Percentiles rank a stretch among this genome's conserved stretches.
These are phyloP conservation scores for Colletotrichum sp. DNA, from an alignment of 2,329 filamentous ascomycete species.

Conservation along the genomic window DNA sequence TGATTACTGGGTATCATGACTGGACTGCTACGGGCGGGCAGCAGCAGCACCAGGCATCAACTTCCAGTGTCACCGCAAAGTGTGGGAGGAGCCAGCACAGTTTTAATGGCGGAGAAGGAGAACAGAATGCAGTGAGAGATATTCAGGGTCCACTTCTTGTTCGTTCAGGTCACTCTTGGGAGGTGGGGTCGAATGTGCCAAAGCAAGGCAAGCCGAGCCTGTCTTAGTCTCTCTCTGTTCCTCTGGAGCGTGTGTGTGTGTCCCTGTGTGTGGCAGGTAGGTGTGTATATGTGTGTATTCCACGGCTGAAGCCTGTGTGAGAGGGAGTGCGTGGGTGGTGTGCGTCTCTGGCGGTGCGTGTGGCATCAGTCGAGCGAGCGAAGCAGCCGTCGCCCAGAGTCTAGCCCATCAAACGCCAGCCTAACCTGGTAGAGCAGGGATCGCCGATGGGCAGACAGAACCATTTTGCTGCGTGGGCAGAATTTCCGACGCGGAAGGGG, in stretches of 20 bases:
- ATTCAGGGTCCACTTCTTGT: constrained; percentile 20
- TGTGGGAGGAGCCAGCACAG: constrained; percentile 16
- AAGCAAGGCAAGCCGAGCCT: constrained; percentile 6
- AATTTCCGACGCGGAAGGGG: constrained; percentile 10
- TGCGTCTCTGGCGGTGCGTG: not conserved
- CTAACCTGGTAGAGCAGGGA: constrained; percentile 14
- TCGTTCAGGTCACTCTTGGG: not conserved
- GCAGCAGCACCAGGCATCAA: constrained; percentile 6
- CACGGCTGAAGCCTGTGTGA: not conserved
- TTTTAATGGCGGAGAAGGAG: constrained; percentile 19
- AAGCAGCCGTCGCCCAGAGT: constrained; percentile 3
- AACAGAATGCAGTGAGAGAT: constrained; percentile 8
- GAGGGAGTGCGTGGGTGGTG: not conserved
- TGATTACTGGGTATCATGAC: constrained; percentile 13
- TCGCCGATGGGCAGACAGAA: constrained; percentile 7
- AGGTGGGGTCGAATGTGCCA: constrained; percentile 16
- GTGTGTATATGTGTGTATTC: not conserved
- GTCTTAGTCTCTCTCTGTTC: constrained; percentile 5
- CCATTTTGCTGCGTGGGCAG: constrained; percentile 19
- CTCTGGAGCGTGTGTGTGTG: not conserved
- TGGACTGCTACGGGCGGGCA: not conserved
- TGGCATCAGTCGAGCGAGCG: not conserved
- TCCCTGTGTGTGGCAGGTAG: not conserved
- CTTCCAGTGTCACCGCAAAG: not conserved
- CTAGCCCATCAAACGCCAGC: constrained; percentile 12